Evolutionary conservation across 148 eudicot genomes (phyloP).

Genomic region (Chenopodium album): DNA sequence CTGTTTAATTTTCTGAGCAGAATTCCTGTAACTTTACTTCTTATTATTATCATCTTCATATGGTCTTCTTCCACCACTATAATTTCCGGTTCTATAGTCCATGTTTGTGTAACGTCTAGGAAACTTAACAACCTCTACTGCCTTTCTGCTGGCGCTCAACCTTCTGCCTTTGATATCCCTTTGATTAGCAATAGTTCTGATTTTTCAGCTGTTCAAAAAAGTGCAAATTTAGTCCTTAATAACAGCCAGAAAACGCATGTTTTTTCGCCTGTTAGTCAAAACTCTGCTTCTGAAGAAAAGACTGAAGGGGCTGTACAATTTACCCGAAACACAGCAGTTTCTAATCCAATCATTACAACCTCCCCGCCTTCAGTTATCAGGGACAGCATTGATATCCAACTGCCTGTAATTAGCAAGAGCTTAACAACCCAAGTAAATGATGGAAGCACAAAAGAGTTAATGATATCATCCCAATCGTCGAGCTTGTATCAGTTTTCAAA

Average conservation of each 20-base stretch:
- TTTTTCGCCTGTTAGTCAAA: not conserved
- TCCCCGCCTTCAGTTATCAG: not conserved
- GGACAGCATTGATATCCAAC: not conserved
- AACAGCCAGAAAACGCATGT: not conserved
- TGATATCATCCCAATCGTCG: not conserved
- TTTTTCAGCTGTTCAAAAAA: conserved; percentile 3
- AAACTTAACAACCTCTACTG: conserved; percentile 67
- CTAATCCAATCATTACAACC: not conserved
- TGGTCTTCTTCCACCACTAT: conserved; percentile 68
- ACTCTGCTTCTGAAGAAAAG: not conserved
- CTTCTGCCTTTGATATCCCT: conserved; percentile 31
- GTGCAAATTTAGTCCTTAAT: not conserved
- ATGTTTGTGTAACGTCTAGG: conserved; percentile 62
- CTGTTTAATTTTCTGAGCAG: conserved; percentile 27
- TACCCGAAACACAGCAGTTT: not conserved
- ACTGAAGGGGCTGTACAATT: not conserved
- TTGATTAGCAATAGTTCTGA: conserved; percentile 17
- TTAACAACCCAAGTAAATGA: not conserved
- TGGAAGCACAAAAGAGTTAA: not conserved
- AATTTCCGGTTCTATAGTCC: conserved; percentile 58
- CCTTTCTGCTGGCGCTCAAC: conserved; percentile 58
- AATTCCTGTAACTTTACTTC: conserved; percentile 38
- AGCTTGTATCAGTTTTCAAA: not conserved
- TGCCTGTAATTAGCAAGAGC: not conserved
- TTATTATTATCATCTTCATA: conserved; percentile 50